phyloP scores from a whole-genome alignment of 2,329 filamentous ascomycete species.

The Stagonosporopsis chrysanthemi region DNA sequence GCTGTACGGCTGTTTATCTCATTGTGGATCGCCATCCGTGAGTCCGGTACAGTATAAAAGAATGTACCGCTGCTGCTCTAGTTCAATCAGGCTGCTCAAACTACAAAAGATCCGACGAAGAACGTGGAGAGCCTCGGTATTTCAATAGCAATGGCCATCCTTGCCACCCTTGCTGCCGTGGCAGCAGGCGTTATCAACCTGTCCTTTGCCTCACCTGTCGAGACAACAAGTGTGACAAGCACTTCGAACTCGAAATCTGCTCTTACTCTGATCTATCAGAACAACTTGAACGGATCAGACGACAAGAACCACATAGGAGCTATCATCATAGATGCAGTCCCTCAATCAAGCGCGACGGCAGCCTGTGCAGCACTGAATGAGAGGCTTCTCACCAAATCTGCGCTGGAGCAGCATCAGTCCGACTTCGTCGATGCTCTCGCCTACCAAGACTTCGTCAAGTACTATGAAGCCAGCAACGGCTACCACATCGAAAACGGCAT shows the following conservation, averaged over 20 bases:
- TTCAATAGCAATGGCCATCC: slow-evolving; percentile 25
- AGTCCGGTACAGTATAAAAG: slow-evolving; percentile 37
- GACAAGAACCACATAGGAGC: slow-evolving; percentile 62
- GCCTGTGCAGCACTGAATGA: slow-evolving; percentile 60
- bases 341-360: slow-evolving; percentile 47
- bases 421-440: slow-evolving; percentile 58
- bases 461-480: slow-evolving; percentile 45
- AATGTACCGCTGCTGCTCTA: not conserved
- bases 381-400: slow-evolving; percentile 53
- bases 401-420: slow-evolving; percentile 52
- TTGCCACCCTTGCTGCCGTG: slow-evolving; percentile 33
- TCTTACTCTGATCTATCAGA: slow-evolving; percentile 61
- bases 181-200: slow-evolving; percentile 29
- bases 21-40: slow-evolving; percentile 31
- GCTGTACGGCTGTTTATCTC: slow-evolving; percentile 22
- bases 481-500: slow-evolving; percentile 56
- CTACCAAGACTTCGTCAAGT: slow-evolving; percentile 55
- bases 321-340: slow-evolving; percentile 57
- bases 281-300: slow-evolving; percentile 63
- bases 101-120: not conserved
- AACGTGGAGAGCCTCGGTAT: not conserved
- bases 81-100: slow-evolving; percentile 15
- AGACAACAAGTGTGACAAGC: slow-evolving; percentile 20
- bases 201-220: slow-evolving; percentile 29
- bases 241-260: slow-evolving; percentile 51